phyloP scores from a whole-genome alignment of 331 rosid genomes.

The Ulmus americana region DNA sequence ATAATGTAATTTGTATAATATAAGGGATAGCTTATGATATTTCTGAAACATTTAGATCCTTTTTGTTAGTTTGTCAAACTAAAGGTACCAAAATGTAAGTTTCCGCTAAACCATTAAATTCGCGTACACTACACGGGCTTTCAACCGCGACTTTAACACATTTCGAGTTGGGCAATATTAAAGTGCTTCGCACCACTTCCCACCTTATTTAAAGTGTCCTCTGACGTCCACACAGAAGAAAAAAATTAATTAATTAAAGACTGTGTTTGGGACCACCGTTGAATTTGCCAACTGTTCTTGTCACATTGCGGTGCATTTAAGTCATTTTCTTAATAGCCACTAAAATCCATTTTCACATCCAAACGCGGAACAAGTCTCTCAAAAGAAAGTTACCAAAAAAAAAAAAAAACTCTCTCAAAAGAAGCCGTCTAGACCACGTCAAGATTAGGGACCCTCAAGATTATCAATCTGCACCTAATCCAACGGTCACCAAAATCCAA shows the following conservation, averaged over 20 bases:
- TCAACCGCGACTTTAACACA: background rate
- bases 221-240: constrained; percentile 5
- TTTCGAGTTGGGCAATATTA: background rate
- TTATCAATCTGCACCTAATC: background rate
- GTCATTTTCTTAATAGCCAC: background rate
- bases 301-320: constrained; percentile 7
- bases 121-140: background rate
- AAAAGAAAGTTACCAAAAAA: too few relatives aligned
- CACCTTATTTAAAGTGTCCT: background rate
- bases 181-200: constrained; percentile 4
- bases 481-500: constrained; percentile 3
- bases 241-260: background rate
- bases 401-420: background rate
- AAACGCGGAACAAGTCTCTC: constrained; percentile 7
- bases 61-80: too few relatives aligned
- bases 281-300: constrained; percentile 3
- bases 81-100: too few relatives aligned
- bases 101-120: background rate
- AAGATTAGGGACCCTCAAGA: too few relatives aligned
- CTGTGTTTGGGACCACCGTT: constrained; percentile 17
- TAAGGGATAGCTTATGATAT: too few relatives aligned
- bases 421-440: background rate
- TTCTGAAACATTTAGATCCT: too few relatives aligned
- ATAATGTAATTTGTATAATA: too few relatives aligned
- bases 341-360: background rate